Base-by-base conservation (phyloP, 2,329 filamentous ascomycete genomes). In the Trichoderma simmonsii region DNA sequence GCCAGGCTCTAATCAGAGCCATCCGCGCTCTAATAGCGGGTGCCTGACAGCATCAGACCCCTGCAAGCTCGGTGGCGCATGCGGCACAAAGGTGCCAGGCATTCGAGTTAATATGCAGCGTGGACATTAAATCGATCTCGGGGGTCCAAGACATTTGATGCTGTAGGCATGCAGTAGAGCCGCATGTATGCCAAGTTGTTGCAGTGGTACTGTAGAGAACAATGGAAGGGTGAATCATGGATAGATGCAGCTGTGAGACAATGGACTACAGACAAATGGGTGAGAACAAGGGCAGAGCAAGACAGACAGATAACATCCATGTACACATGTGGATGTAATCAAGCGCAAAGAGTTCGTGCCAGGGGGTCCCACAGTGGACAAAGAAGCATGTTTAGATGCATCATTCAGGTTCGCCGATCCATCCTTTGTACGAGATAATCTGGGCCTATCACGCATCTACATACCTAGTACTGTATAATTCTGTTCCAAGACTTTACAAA, bases 371-470 rank as follows among this genome's bases (percentile, higher is more conserved):
- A 12, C 34, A 43, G 56, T 60, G 56, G 66, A 28, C 66, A 34
- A 70, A 54, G 28, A 51, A 70, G 57, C 67, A 70, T 70, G 56
- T 62, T 26, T 15, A 70, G 67, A 70, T 70, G 67, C 67, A 61
- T 69, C 54, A 51, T 61, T 34, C 30, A 34, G 14, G 36, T 18
- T 26, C 28, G 32, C 11, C 28, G 32, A n/a, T n/a, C 24, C 32
- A 3, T 54, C 48, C 21, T 24, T 54, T 14, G 48, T 54, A 24
- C 48, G 24, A 24, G 48, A 3, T 21, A 24, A 24, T 3, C 39
- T 43, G 6, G 48, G 11, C 24, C 14, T 24, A 24, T 24, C n/a
- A 54, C 43, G 8, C 0, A 2, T 24, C 11, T 21, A 24, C 36
- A 43, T 43, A 39, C 0, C 6, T 0, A n/a, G 3, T 4, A 9